Conservation (phyloP, 306 rosid species). For the Cicer judaicum region DNA sequence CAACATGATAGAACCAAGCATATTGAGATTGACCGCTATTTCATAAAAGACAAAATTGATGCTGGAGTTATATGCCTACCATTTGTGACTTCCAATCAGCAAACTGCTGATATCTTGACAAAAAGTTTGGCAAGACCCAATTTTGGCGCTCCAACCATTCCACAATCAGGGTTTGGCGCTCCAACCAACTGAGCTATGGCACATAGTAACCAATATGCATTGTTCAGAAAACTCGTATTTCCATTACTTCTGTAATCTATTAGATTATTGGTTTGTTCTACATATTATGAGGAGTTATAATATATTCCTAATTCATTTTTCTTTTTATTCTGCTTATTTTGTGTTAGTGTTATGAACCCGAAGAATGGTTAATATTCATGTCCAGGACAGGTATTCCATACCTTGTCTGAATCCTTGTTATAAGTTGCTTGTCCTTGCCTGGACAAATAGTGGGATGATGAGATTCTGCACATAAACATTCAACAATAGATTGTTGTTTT, state of each 20-base stretch:
- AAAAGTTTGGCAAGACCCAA: too few species aligned
- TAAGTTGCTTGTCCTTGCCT: background rate
- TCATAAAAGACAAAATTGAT: too few species aligned
- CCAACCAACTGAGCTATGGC: too few species aligned
- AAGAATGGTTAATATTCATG: background rate
- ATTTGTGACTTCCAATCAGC: too few species aligned
- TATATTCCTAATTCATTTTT: conserved; percentile 10
- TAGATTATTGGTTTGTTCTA: conserved; percentile 4
- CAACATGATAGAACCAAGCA: too few species aligned
- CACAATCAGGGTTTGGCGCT: too few species aligned
- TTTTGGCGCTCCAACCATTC: too few species aligned
- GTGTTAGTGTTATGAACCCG: background rate
- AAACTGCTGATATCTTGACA: too few species aligned
- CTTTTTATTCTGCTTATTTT: background rate
- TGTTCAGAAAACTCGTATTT: background rate
- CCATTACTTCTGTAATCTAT: background rate
- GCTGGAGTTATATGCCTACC: too few species aligned
- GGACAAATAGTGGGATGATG: background rate
- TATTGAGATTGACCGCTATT: too few species aligned
- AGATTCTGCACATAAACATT: background rate
- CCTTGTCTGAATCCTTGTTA: background rate
- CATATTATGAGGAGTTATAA: background rate
- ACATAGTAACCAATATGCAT: conserved; percentile 11
- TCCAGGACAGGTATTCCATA: background rate
- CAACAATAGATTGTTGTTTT: background rate